Conservation (phyloP, 768 basidiomycete genomes). For the Serendipita sp. region DNA sequence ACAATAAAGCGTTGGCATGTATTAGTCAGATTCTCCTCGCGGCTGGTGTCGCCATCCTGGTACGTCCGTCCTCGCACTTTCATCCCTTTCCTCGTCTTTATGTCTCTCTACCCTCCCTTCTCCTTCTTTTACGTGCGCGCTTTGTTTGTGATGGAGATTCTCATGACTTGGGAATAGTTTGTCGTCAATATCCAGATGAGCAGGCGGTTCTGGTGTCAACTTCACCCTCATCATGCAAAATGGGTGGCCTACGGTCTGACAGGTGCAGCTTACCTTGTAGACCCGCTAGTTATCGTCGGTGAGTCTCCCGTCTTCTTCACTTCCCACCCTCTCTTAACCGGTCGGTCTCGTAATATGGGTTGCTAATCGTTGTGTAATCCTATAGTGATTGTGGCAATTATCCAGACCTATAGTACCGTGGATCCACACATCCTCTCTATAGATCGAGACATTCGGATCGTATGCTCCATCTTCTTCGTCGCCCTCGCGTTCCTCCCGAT, state of each 20-base stretch:
- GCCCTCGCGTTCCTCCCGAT: not conserved
- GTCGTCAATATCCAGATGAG: conserved; percentile 7
- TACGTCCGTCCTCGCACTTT: not conserved
- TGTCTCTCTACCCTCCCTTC: not conserved
- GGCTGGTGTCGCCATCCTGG: conserved; percentile 5
- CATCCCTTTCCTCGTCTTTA: too few species aligned
- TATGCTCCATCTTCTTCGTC: not conserved
- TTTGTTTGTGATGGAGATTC: too few species aligned
- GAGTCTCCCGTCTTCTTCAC: not conserved
- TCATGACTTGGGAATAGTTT: not conserved
- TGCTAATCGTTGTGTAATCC: not conserved
- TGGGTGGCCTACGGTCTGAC: not conserved
- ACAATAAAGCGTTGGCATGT: conserved; percentile 1
- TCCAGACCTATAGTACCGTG: not conserved
- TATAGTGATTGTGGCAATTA: not conserved
- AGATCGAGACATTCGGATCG: not conserved
- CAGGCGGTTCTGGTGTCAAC: not conserved
- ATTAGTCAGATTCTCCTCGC: not conserved
- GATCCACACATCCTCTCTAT: conserved; percentile 2
- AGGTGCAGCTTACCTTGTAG: not conserved
- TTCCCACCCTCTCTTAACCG: too few species aligned
- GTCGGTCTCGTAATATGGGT: not conserved
- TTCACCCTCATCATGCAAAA: not conserved
- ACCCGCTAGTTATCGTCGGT: not conserved
- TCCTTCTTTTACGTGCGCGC: too few species aligned